Base-by-base conservation (phyloP, 208 protist species). In the Porcisia hertigi region DNA sequence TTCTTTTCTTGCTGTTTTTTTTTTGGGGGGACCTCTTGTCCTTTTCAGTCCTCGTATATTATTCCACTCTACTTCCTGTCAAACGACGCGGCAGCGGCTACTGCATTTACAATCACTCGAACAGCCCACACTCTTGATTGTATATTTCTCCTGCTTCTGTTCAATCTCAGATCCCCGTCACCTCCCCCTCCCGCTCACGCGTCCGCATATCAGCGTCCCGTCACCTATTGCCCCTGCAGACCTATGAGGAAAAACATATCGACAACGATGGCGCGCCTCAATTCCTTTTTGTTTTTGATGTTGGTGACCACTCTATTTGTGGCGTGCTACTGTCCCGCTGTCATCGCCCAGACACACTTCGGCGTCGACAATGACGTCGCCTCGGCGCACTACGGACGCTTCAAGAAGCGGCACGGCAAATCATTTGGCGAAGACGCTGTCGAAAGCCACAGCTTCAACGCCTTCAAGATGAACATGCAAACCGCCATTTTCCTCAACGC, bases 321-420 rank as follows among this genome's bases (percentile, higher is more conserved):
- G 39, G 41, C 76, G 63, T 58, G 41, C 63, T 71, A 65, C 73
- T 47, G 73, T 30, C 53, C 41, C 7, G 8, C 69, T 30, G 69
- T 39, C 39, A 3, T 79, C 16, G 64, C 65, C 59, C 69, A 43
- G 43, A 36, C 16, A 30, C 53, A 73, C 53, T 23, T 41, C 45
- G 30, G 36, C n/a, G 47, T 72, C 34, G 49, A 73, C 66, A 12
- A 73, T 69, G 39, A 55, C 30, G 62, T 76, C 36, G 60, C 73
- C 41, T 75, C 79, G 3, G 71, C 70, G 52, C 75, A 62, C 36
- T 97, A 93, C 73, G 79, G 76, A n/a, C 59, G 65, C 60, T 98
- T 95, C 86, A 96, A 94, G 90, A 25, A 72, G 69, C 36, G 67
- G 58, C 82, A 90, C 79, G 79, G 84, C 65, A 97, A 94, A 87